Percentiles rank a stretch among this genome's conserved stretches.
These are phyloP conservation scores for Boechera retrofracta DNA, from an alignment of 345 rosid species.

Conservation along the genomic window DNA sequence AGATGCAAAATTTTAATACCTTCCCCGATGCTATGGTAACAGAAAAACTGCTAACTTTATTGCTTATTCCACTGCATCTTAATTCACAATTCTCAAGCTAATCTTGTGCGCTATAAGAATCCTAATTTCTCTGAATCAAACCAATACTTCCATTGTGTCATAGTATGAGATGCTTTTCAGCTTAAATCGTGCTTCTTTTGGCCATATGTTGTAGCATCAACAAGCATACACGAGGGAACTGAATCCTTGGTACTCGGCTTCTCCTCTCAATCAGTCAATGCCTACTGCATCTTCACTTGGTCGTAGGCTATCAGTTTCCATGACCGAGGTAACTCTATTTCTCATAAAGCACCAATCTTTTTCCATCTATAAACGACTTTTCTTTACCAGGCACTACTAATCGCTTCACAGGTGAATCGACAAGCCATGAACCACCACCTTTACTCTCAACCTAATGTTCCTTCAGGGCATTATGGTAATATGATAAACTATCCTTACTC, in stretches of 20 bases:
- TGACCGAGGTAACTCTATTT: constrained; percentile 62
- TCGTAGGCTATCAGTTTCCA: constrained; percentile 60
- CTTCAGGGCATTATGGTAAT: constrained; percentile 65
- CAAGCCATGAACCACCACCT: constrained; percentile 49
- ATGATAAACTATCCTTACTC: constrained; percentile 73
- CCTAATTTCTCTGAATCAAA: background rate
- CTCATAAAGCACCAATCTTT: background rate
- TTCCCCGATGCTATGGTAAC: constrained; percentile 71
- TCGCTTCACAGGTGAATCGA: constrained; percentile 46
- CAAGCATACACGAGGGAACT: constrained; percentile 69
- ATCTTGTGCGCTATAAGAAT: background rate
- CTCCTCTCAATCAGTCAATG: constrained; percentile 62
- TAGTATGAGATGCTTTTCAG: background rate
- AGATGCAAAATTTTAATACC: constrained; percentile 59
- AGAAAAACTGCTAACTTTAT: background rate
- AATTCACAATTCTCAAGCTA: background rate
- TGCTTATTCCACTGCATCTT: background rate
- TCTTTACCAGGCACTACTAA: constrained; percentile 48
- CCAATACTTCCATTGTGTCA: background rate
- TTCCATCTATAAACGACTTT: background rate
- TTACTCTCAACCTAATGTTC: constrained; percentile 71
- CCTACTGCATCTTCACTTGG: constrained; percentile 63
- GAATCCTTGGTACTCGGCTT: constrained; percentile 66
- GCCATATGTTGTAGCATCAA: constrained; percentile 36
- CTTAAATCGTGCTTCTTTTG: background rate